Evolutionary conservation across 345 rosid genomes (phyloP), one percentile per base, ranked within the genome.

Genomic region (Acer saccharum): DNA sequence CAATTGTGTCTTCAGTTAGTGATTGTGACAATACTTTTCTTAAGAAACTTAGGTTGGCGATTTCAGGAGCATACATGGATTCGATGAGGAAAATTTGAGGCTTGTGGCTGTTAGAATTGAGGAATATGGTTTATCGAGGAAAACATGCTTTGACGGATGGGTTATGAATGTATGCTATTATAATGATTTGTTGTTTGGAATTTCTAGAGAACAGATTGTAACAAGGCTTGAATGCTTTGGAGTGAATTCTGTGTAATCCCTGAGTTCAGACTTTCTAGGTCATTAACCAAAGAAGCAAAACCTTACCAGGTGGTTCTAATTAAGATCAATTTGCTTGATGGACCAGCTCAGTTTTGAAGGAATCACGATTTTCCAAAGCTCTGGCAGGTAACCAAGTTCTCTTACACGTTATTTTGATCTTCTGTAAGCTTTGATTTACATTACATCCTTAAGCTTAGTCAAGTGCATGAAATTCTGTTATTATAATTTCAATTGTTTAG

Each of bases 1-100:
- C 89, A 43, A 13, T 29, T 55, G 7, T 13, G 8, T 78, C 86
- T 11, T 35, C 79, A 4, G 50, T 43, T 73, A 61, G 68, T 71
- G 83, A 75, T 23, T 0, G 23, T 63, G 79, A 84, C 72, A 83
- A 72, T 62, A 20, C 75, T n/a, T 90, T 90, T 74, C 41, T 78
- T 11, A 57, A 50, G 67, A 90, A 57, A 73, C 54, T 91, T 66
- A 84, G 81, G 76, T 11, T 52, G 1, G 54, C 46, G 0, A 79
- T 88, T 57, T 72, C 80, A 1, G 85, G 83, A 63, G 87, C 80
- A 77, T 87, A 84, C 73, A 78, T 85, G 71, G 87, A 88, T 44
- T 83, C 91, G 44, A 85, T 92, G 11, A 87, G 65, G 83, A 88
- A 84, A 85, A 74, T 91, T 76, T 87, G 76, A 83, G 44, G 44